Percentiles rank a stretch among this genome's conserved stretches.
Conservation (phyloP, 2,329 filamentous ascomycete species). For the Lachnellula cervina region DNA sequence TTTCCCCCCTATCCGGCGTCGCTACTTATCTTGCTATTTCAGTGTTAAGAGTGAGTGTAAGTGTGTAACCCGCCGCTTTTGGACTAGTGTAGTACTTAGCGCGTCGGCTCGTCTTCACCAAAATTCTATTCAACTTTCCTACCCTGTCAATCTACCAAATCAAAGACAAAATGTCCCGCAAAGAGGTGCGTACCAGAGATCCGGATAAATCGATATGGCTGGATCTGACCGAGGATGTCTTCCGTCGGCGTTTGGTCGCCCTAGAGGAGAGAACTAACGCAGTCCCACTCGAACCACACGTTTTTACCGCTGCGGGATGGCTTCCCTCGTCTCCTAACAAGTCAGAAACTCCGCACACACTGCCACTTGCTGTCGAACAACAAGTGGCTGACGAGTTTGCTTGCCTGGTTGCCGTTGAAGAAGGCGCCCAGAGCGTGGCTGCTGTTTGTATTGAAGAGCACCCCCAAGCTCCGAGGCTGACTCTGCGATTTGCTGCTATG, state of each 20-base stretch:
- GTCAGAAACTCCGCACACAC: background rate
- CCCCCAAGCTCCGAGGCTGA: constrained; percentile 4
- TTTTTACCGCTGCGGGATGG: constrained; percentile 6
- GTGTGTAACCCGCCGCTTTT: no score
- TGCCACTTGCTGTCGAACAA: constrained; percentile 26
- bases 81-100: no score
- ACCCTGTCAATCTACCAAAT: no score
- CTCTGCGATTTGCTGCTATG: constrained; percentile 20
- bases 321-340: no score
- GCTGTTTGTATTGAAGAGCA: constrained; percentile 30
- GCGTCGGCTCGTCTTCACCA: no score
- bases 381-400: constrained; percentile 30
- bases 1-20: no score
- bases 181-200: background rate
- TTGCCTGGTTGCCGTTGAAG: constrained; percentile 27
- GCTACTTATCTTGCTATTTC: no score
- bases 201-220: constrained; percentile 10
- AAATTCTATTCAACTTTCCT: no score
- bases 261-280: constrained; percentile 12
- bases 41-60: no score
- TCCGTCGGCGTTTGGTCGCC: constrained; percentile 7
- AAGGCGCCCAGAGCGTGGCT: constrained; percentile 26
- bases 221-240: constrained; percentile 3
- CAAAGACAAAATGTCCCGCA: background rate
- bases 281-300: constrained; percentile 16